A percentile compares a stretch with the other conserved stretches of the same genome.
phyloP scores from a whole-genome alignment of 2,329 filamentous ascomycete genomes.

The Phyllosticta ampelicida region DNA sequence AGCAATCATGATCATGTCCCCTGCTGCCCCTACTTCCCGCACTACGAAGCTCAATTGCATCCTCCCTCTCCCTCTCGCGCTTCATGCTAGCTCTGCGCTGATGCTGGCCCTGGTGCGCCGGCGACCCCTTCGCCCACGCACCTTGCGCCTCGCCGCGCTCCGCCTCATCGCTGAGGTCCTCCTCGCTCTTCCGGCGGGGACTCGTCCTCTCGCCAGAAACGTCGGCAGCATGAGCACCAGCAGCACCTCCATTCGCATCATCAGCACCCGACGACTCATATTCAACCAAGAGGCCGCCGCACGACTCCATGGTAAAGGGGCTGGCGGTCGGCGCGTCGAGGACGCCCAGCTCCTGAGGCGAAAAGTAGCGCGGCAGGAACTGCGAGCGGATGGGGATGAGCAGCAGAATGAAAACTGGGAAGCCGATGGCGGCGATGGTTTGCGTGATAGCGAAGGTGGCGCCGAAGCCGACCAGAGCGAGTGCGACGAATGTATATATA shows the following conservation, averaged over 20 bases:
- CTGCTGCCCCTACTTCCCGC: background rate
- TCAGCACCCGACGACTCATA: background rate
- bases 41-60: conserved; percentile 15
- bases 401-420: conserved; percentile 46
- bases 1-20: background rate
- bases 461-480: conserved; percentile 42
- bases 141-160: conserved; percentile 11
- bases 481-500: conserved; percentile 40
- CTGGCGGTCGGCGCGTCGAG: conserved; percentile 46
- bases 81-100: conserved; percentile 16
- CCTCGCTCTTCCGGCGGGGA: conserved; percentile 17
- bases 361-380: conserved; percentile 42
- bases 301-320: conserved; percentile 42
- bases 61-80: conserved; percentile 9
- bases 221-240: background rate
- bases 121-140: conserved; percentile 8
- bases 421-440: conserved; percentile 49
- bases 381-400: conserved; percentile 45
- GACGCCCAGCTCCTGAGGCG: conserved; percentile 35
- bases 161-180: conserved; percentile 20
- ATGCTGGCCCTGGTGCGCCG: conserved; percentile 10
- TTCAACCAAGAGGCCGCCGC: conserved; percentile 30
- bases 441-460: conserved; percentile 48
- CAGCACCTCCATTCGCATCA: background rate
- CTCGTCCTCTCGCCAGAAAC: background rate